Evolutionary conservation across 1,284 basidiomycete species (phyloP), one percentile per base, ranked within the genome.

Genomic region (Leccinum huronense): DNA sequence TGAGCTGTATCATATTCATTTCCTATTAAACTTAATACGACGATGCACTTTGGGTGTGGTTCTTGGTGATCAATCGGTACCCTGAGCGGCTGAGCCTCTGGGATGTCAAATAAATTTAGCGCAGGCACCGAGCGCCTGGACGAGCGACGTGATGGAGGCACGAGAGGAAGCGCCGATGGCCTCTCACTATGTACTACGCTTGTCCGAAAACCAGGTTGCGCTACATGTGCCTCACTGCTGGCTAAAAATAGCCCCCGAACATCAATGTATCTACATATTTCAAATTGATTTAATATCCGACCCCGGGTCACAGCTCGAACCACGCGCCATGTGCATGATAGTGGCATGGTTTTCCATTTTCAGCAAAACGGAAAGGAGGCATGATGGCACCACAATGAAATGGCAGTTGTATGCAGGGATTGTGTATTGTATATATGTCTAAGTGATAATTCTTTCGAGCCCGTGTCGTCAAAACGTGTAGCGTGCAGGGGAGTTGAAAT

Each of bases 1-100:
- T 51, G 48, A 51, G 23, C 48, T 69, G 61, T 62, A 59, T 45
- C 55, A 55, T 56, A 58, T 58, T 14, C 33, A 45, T 45, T 42
- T 45, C 19, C 38, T 48, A 30, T 27, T 53, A 53, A 53, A 53
- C 10, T 53, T 11, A 27, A 11, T 38, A 30, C 27, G 9, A 30
- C 27, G 9, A 42, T 13, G 16, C 14, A 16, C 4, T 55, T n/a
- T n/a, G 10, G 45, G 54, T n/a, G 9, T 56, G 13, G 27, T 42
- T n/a, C 40, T 42, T 42, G 40, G 40, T 0, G 16, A 42, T 42
- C 16, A 42, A n/a, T 42, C 36, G 14, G 40, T 38, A 38, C 38
- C 38, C 38, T 38, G 38, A 38, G 38, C 3, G 36, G 36, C 38
- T 14, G 6, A 38, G 36, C 36, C 36, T 1, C 13, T 6, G 36